phyloP scores from a whole-genome alignment of 768 basidiomycete genomes.

The Calocybe cyanea region DNA sequence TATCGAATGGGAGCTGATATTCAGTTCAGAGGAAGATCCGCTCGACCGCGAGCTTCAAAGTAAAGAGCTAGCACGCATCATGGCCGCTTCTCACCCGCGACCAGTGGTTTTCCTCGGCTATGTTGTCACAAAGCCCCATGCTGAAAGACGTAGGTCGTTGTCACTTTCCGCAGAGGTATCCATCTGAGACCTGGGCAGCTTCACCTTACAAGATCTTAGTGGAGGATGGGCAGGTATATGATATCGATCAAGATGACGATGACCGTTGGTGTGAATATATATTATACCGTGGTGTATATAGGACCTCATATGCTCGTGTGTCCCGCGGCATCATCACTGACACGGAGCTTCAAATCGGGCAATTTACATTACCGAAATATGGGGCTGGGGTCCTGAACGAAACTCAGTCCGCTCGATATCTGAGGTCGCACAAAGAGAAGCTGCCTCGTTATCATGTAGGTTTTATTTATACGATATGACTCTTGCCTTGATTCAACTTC shows the following conservation, averaged over 20 bases:
- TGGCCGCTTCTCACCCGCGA: conserved; percentile 61
- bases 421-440: conserved; percentile 62
- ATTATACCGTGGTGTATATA: conserved; percentile 73
- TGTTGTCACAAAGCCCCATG: conserved; percentile 69
- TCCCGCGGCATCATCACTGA: conserved; percentile 85
- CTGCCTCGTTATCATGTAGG: conserved; percentile 63
- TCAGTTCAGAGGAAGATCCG: conserved; percentile 70
- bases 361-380: conserved; percentile 71
- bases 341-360: conserved; percentile 86
- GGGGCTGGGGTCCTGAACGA: conserved; percentile 54
- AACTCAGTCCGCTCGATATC: conserved; percentile 57
- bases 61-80: conserved; percentile 73
- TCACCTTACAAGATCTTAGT: conserved; percentile 74
- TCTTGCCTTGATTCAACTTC: neutral
- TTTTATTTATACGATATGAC: conserved; percentile 7
- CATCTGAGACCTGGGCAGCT: conserved; percentile 33
- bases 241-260: conserved; percentile 69
- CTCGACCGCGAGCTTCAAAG: conserved; percentile 88
- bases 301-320: conserved; percentile 78
- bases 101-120: conserved; percentile 83
- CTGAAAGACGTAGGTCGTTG: conserved; percentile 49
- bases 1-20: neutral
- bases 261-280: conserved; percentile 93
- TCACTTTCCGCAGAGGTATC: conserved; percentile 2
- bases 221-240: conserved; percentile 74